These are phyloP conservation scores for Carex myosuroides DNA, from an alignment of 176 grass and related monocot genomes.

Conservation along the genomic window DNA sequence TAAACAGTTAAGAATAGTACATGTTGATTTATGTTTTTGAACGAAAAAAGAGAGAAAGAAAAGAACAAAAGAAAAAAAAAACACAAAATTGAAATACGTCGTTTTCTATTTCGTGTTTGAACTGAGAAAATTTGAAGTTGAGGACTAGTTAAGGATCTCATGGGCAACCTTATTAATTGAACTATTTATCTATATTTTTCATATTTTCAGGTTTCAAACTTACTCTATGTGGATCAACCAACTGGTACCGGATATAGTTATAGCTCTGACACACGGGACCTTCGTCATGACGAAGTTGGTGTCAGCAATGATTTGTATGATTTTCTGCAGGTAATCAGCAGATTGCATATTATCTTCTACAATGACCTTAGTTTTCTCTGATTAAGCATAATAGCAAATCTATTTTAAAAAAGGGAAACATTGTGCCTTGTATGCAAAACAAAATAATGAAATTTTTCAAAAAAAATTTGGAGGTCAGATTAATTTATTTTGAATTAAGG, in stretches of 20 bases:
- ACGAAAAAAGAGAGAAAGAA: too few species aligned
- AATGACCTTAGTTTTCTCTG: neutral
- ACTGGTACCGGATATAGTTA: constrained; percentile 94
- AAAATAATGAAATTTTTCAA: neutral
- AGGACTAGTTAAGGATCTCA: neutral
- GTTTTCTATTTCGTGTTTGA: neutral
- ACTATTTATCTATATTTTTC: neutral
- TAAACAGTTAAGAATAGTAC: neutral
- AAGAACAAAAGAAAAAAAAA: too few species aligned
- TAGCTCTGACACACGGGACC: constrained; percentile 55
- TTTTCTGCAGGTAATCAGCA: constrained; percentile 67
- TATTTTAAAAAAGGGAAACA: neutral
- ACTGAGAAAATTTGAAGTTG: neutral
- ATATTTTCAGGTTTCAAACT: constrained; percentile 53
- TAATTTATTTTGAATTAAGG: neutral
- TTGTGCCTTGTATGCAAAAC: neutral
- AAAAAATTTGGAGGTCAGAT: neutral
- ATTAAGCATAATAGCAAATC: neutral
- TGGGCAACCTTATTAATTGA: neutral
- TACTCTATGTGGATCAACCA: constrained; percentile 91
- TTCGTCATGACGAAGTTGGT: constrained; percentile 63
- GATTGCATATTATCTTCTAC: neutral
- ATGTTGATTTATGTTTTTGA: neutral
- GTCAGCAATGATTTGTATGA: constrained; percentile 76
- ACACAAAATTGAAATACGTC: neutral